Conservation (phyloP, 805 yeast genomes). For the Kodamaea sagamina region DNA sequence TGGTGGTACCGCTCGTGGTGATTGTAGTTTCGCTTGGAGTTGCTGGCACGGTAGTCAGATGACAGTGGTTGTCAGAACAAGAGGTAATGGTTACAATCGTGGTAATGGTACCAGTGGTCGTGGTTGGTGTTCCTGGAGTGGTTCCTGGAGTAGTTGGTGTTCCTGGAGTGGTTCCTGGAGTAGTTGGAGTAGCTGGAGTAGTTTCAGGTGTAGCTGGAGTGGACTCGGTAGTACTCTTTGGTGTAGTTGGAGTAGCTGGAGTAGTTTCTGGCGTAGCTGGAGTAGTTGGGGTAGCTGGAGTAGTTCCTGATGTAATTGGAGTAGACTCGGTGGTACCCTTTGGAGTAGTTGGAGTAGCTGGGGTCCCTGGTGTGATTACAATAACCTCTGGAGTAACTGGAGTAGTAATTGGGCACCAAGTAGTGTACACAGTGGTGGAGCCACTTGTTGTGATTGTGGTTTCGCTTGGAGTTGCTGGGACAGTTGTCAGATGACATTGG, state of each 20-base stretch:
- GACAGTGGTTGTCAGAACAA: constrained; percentile 35
- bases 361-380: constrained; percentile 16
- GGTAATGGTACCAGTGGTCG: constrained; percentile 20
- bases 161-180: constrained; percentile 16
- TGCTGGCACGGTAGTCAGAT: constrained; percentile 20
- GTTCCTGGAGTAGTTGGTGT: constrained; percentile 31
- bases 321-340: background rate
- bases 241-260: constrained; percentile 34
- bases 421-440: constrained; percentile 40
- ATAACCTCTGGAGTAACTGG: constrained; percentile 18
- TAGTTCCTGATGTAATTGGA: background rate
- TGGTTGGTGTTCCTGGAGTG: constrained; percentile 10
- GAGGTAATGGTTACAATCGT: constrained; percentile 38
- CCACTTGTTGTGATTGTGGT: constrained; percentile 38
- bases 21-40: constrained; percentile 28
- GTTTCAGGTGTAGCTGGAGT: constrained; percentile 12
- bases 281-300: constrained; percentile 18
- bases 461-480: constrained; percentile 18
- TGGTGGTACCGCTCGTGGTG: constrained; percentile 34
- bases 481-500: constrained; percentile 25
- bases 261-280: constrained; percentile 29
- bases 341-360: constrained; percentile 12
- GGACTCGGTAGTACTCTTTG: constrained; percentile 45
- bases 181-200: too few species aligned
- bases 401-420: constrained; percentile 31